phyloP scores from a whole-genome alignment of 1,139 yeast species.

The Taphrina pruni region DNA sequence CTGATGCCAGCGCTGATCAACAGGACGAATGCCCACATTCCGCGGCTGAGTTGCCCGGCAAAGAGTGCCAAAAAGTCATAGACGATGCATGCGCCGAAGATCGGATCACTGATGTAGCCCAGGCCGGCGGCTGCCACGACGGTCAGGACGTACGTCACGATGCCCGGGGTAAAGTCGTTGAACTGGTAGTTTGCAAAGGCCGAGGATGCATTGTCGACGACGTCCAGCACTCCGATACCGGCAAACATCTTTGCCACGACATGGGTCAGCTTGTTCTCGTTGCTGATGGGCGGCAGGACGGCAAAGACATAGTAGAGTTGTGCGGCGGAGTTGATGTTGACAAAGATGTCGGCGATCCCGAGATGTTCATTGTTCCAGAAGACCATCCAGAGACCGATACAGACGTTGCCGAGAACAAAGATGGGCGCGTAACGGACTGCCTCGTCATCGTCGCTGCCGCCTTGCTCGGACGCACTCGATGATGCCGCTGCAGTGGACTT shows the following conservation, averaged over 20 bases:
- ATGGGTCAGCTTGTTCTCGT: constrained; percentile 31
- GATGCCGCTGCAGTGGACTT: background rate
- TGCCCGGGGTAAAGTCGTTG: constrained; percentile 24
- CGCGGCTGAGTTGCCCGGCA: constrained; percentile 31
- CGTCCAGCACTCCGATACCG: constrained; percentile 35
- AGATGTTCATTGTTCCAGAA: constrained; percentile 38
- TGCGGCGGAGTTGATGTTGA: constrained; percentile 37
- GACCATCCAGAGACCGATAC: constrained; percentile 41
- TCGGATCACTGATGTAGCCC: constrained; percentile 30
- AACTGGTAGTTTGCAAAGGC: constrained; percentile 29
- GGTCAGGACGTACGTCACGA: constrained; percentile 34
- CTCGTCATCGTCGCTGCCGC: constrained; percentile 23
- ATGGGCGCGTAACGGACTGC: constrained; percentile 31
- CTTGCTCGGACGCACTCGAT: background rate
- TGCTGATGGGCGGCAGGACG: constrained; percentile 25
- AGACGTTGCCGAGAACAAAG: constrained; percentile 36
- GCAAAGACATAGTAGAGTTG: constrained; percentile 37
- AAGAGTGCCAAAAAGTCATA: constrained; percentile 33
- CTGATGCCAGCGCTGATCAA: constrained; percentile 29
- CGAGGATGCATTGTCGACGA: constrained; percentile 37
- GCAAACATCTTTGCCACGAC: constrained; percentile 40
- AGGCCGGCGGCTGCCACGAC: constrained; percentile 36
- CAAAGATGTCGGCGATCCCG: constrained; percentile 36
- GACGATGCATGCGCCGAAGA: constrained; percentile 36
- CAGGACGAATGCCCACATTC: constrained; percentile 35